Evolutionary conservation across 2,329 filamentous ascomycete species (phyloP).

Genomic region (Colletotrichum salicis): DNA sequence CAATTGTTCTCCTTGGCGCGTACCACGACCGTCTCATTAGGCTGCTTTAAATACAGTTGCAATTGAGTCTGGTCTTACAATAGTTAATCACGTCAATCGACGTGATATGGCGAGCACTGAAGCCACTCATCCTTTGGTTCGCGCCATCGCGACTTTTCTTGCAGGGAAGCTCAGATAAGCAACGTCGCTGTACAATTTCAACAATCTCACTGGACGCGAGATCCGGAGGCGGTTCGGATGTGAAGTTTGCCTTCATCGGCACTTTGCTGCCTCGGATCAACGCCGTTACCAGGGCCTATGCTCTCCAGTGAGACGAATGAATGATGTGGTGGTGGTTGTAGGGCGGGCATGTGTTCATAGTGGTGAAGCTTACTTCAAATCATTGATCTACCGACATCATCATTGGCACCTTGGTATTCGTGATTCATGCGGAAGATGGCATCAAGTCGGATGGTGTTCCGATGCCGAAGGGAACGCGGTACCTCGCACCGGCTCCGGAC

Average conservation of each 20-base stretch:
- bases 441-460: slow-evolving; percentile 4
- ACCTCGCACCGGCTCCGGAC: too few species aligned
- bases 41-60: neutral
- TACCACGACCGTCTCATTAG: neutral
- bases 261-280: neutral
- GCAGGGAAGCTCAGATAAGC: neutral
- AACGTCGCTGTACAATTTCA: neutral
- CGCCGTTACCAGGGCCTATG: neutral
- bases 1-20: too few species aligned
- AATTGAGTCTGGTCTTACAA: neutral
- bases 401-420: neutral
- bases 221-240: neutral
- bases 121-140: neutral
- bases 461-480: slow-evolving; percentile 26
- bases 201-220: neutral
- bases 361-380: too few species aligned
- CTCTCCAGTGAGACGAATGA: neutral
- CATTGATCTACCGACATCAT: too few species aligned
- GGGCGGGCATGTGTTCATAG: neutral
- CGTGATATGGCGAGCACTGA: slow-evolving; percentile 7
- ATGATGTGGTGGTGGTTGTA: too few species aligned
- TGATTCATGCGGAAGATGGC: slow-evolving; percentile 4
- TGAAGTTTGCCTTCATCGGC: neutral
- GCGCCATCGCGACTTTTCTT: slow-evolving; percentile 1
- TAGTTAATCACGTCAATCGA: neutral